These are phyloP conservation scores for Ophiostoma sp. DNA, from an alignment of 2,329 filamentous ascomycete species.

Conservation along the genomic window DNA sequence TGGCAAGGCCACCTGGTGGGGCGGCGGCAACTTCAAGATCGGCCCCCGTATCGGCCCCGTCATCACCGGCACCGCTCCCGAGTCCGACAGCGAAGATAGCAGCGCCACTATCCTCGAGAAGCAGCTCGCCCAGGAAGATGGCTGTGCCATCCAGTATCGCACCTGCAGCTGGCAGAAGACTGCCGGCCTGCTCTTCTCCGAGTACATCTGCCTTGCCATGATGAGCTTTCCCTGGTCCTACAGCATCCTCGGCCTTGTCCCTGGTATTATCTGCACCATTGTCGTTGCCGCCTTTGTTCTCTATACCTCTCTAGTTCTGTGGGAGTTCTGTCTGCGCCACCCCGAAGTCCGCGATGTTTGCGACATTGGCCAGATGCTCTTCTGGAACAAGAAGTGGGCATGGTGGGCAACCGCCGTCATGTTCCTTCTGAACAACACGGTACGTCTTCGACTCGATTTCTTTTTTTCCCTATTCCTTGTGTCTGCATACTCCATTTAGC, in stretches of 20 bases:
- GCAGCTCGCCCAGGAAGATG: constrained; percentile 72
- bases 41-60: constrained; percentile 50
- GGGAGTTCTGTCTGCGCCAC: constrained; percentile 86
- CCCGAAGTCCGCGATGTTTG: constrained; percentile 89
- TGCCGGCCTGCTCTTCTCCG: constrained; percentile 81
- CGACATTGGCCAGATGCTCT: constrained; percentile 92
- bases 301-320: constrained; percentile 61
- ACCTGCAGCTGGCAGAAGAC: constrained; percentile 97
- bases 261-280: constrained; percentile 75
- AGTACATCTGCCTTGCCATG: constrained; percentile 88
- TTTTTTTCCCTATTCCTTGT: background rate
- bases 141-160: constrained; percentile 79
- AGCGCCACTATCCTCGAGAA: constrained; percentile 47
- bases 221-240: constrained; percentile 98
- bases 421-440: constrained; percentile 88
- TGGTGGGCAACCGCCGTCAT: constrained; percentile 69
- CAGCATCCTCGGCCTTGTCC: constrained; percentile 77
- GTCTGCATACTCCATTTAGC: background rate
- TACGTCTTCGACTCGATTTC: constrained; percentile 23
- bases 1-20: constrained; percentile 37
- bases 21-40: constrained; percentile 38
- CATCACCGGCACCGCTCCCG: constrained; percentile 33
- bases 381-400: constrained; percentile 73
- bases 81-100: constrained; percentile 43
- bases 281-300: constrained; percentile 72